These are phyloP conservation scores for Trematosphaeria pertusa DNA, from an alignment of 2,329 filamentous ascomycete species.

Conservation along the genomic window DNA sequence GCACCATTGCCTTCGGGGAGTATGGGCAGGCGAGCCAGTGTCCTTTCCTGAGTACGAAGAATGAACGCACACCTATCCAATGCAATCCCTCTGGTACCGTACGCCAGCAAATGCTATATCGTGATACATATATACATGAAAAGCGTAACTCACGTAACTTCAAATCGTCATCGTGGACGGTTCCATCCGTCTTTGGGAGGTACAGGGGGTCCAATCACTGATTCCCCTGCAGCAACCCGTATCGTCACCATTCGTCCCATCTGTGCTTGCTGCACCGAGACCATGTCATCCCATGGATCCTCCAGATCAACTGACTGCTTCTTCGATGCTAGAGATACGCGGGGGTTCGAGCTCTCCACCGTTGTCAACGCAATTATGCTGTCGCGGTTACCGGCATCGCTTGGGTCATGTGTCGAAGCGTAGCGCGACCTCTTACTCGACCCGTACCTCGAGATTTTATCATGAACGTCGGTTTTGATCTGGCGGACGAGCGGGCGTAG, in stretches of 20 bases:
- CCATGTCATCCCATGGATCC: conserved; percentile 29
- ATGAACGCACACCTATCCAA: neutral
- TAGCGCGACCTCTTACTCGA: conserved; percentile 16
- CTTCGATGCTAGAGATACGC: conserved; percentile 8
- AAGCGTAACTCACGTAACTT: no score
- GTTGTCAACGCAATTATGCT: conserved; percentile 28
- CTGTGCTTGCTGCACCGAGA: conserved; percentile 19
- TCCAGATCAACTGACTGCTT: conserved; percentile 15
- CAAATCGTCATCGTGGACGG: neutral
- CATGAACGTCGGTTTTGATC: conserved; percentile 27
- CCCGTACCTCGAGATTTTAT: conserved; percentile 21
- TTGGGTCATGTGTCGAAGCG: neutral
- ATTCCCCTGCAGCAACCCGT: conserved; percentile 1
- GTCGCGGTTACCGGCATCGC: conserved; percentile 12
- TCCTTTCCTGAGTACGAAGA: neutral
- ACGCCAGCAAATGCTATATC: no score
- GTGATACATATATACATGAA: no score
- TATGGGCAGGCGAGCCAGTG: conserved; percentile 2
- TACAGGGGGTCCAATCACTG: neutral
- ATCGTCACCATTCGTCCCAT: conserved; percentile 8
- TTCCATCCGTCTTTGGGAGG: conserved; percentile 2
- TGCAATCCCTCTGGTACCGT: neutral
- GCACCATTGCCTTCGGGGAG: neutral
- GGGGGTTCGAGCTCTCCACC: conserved; percentile 9
- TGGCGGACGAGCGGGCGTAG: conserved; percentile 54